Evolutionary conservation across 2,329 filamentous ascomycete species (phyloP).

Genomic region (Fusarium chlamydosporum): DNA sequence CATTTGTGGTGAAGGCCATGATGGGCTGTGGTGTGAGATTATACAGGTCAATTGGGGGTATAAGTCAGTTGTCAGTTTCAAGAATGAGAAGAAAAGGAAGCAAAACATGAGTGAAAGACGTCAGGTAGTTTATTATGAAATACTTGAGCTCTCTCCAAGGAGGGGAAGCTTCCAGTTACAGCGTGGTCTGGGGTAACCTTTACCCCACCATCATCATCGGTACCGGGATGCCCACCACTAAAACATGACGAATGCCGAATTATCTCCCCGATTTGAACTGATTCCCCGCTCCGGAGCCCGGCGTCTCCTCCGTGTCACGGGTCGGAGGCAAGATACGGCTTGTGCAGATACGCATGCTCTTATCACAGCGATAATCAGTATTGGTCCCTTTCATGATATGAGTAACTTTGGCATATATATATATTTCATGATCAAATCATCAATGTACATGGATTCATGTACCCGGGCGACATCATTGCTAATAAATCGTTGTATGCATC

Average conservation of each 20-base stretch:
- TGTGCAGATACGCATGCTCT: neutral
- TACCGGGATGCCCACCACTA: slow-evolving; percentile 23
- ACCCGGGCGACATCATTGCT: neutral
- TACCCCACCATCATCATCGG: slow-evolving; percentile 42
- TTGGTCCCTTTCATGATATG: neutral
- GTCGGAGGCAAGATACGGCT: slow-evolving; percentile 9
- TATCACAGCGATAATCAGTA: neutral
- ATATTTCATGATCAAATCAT: neutral
- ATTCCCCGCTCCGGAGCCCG: slow-evolving; percentile 38
- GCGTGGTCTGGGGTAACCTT: slow-evolving; percentile 30
- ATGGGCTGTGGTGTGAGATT: slow-evolving; percentile 44
- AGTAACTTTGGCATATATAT: neutral
- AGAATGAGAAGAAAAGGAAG: slow-evolving; percentile 4
- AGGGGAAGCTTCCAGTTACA: slow-evolving; percentile 43
- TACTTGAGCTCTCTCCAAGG: slow-evolving; percentile 23
- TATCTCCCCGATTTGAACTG: slow-evolving; percentile 40
- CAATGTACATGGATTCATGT: neutral
- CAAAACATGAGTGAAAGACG: slow-evolving; percentile 9
- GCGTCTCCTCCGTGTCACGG: slow-evolving; percentile 35
- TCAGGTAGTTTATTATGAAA: slow-evolving; percentile 33
- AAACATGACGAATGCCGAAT: slow-evolving; percentile 45
- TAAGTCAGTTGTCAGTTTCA: slow-evolving; percentile 5
- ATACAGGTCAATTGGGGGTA: slow-evolving; percentile 18
- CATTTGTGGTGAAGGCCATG: slow-evolving; percentile 91
- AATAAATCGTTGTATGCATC: neutral